Evolutionary conservation across 2,329 filamentous ascomycete genomes (phyloP).

Genomic region (Pseudogymnoascus sp.): DNA sequence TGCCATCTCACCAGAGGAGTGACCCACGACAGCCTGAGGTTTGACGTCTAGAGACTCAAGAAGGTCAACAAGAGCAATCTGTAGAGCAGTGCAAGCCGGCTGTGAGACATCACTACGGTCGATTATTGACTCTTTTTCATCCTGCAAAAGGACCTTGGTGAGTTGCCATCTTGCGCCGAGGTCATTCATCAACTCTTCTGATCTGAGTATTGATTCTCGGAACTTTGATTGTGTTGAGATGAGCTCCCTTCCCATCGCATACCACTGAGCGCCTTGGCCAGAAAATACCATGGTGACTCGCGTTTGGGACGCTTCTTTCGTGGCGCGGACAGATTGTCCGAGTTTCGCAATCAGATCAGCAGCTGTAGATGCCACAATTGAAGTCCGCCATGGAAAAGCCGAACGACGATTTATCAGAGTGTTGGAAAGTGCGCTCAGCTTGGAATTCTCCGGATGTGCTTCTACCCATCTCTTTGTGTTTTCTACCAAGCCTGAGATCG

Average conservation of each 20-base stretch:
- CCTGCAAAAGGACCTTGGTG: neutral
- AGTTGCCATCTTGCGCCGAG: slow-evolving; percentile 18
- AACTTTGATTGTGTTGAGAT: slow-evolving; percentile 15
- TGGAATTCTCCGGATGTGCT: neutral
- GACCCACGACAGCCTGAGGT: slow-evolving; percentile 35
- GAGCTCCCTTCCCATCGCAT: slow-evolving; percentile 19
- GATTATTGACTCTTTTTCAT: neutral
- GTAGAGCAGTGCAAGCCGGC: slow-evolving; percentile 40
- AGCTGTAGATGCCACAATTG: slow-evolving; percentile 16
- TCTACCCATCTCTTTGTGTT: slow-evolving; percentile 12
- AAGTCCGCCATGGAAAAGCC: slow-evolving; percentile 10
- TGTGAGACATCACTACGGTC: slow-evolving; percentile 24
- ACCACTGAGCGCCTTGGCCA: slow-evolving; percentile 24
- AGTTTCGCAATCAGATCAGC: slow-evolving; percentile 18
- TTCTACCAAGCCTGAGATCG: slow-evolving; percentile 11
- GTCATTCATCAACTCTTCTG: slow-evolving; percentile 10
- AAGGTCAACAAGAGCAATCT: slow-evolving; percentile 39
- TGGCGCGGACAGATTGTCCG: slow-evolving; percentile 17
- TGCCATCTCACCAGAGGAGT: slow-evolving; percentile 42
- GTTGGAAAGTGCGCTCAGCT: slow-evolving; percentile 9
- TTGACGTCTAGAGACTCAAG: slow-evolving; percentile 35
- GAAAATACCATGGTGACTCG: slow-evolving; percentile 16
- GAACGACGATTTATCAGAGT: slow-evolving; percentile 12
- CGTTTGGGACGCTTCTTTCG: slow-evolving; percentile 10
- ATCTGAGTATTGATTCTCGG: neutral